Evolutionary conservation across 1,284 basidiomycete species (phyloP), one percentile per base, ranked within the genome.

Genomic region (Boletus semigastroideus): DNA sequence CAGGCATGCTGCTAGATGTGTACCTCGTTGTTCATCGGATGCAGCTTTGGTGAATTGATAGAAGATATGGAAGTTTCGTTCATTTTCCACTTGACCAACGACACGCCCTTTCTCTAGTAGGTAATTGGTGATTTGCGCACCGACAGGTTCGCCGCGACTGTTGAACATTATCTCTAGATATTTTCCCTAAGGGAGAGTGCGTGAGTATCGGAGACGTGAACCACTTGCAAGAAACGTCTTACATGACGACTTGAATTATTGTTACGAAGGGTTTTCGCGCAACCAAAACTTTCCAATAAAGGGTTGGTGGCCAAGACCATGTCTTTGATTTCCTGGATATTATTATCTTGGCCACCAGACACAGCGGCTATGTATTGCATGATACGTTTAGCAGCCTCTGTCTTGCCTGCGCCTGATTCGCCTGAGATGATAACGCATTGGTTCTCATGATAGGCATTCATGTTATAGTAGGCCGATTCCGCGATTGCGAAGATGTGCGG

Each of bases 261-360:
- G 71, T 99, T 99, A 51, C 97, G 83, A 56, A 99, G 79, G 16
- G 97, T 99, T 78, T 99, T 99, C 25, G 97, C 97, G 73, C 97
- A 99, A 22, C 97, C 97, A 61, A 99, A 99, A 73, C 92, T 96
- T 74, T 99, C 97, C 57, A 99, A 77, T 38, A 99, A 73, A 20
- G 97, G 97, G 70, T 99, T 99, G 16, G 97, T 99, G 10, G 97
- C 97, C 39, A 99, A 78, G n/a, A 99, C 97, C 97, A 99, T 99
- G 67, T 99, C 95, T 77, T 99, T 98, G 72, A 99, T 95, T 69
- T 94, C 89, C 68, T 96, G 92, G 58, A 99, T 98, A 60, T 85
- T 87, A 63, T 80, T 86, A 64, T 88, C 87, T 57, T 87, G 82
- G 3, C 89, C 88, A 49, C 92, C 92, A 34, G 92, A 94, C 3